Conservation (phyloP, 441 rosid genomes). For the Isatis lusitanica region DNA sequence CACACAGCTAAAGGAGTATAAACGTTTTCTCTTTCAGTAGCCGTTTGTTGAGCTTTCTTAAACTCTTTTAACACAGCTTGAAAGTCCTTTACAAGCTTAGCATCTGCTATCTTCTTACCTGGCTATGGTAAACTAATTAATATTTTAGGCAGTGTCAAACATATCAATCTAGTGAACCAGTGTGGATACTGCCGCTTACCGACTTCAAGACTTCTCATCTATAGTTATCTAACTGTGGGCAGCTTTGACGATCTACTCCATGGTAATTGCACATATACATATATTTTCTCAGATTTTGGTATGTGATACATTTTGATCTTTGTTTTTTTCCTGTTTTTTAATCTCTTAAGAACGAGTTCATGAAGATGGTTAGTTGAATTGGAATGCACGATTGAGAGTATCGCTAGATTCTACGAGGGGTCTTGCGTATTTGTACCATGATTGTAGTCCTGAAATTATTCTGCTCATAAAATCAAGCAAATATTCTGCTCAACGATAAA, state of each 20-base stretch:
- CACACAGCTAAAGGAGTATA: slow-evolving; percentile 78
- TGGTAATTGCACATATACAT: slow-evolving; percentile 43
- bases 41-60: slow-evolving; percentile 90
- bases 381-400: slow-evolving; percentile 70
- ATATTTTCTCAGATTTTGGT: not conserved
- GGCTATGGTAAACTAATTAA: slow-evolving; percentile 61
- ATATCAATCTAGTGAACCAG: slow-evolving; percentile 84
- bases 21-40: slow-evolving; percentile 87
- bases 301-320: not conserved
- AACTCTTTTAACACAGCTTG: slow-evolving; percentile 87
- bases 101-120: slow-evolving; percentile 87
- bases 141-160: slow-evolving; percentile 92
- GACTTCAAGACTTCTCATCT: slow-evolving; percentile 80
- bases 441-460: slow-evolving; percentile 80
- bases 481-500: slow-evolving; percentile 84
- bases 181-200: slow-evolving; percentile 97
- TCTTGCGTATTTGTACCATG: slow-evolving; percentile 85
- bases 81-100: slow-evolving; percentile 93
- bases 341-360: slow-evolving; percentile 39
- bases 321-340: not conserved
- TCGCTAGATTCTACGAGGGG: slow-evolving; percentile 89
- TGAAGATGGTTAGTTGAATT: slow-evolving; percentile 51
- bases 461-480: slow-evolving; percentile 90
- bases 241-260: slow-evolving; percentile 89
- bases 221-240: slow-evolving; percentile 85